Evolutionary conservation across 371 early-diverging fungal genomes (phyloP).

Genomic region (Mucor sp.): DNA sequence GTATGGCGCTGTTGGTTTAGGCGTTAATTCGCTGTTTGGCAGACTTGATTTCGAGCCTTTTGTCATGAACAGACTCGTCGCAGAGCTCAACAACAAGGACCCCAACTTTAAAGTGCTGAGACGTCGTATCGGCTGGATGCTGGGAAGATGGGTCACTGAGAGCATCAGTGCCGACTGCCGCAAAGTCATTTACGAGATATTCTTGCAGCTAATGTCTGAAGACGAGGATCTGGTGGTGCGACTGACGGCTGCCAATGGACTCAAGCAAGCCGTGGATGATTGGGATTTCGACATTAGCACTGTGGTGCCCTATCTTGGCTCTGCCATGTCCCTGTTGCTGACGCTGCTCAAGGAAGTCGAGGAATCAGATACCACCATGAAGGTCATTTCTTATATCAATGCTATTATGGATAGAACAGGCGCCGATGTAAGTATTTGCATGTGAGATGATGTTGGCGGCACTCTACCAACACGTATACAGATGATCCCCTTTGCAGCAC

Average conservation of each 20-base stretch:
- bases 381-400: constrained; percentile 73
- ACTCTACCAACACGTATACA: constrained; percentile 11
- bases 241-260: constrained; percentile 74
- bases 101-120: constrained; percentile 61
- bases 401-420: constrained; percentile 81
- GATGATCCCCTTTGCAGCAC: constrained; percentile 73
- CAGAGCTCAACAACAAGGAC: constrained; percentile 57
- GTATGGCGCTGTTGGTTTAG: constrained; percentile 79
- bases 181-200: constrained; percentile 66
- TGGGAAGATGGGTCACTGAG: constrained; percentile 87
- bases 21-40: constrained; percentile 84
- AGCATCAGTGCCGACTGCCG: constrained; percentile 70
- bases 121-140: constrained; percentile 80
- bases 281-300: constrained; percentile 83
- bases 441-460: too few species aligned
- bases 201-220: constrained; percentile 69
- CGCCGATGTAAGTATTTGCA: constrained; percentile 47
- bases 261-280: constrained; percentile 76
- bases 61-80: constrained; percentile 59
- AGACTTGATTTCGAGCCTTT: constrained; percentile 82
- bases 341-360: constrained; percentile 65
- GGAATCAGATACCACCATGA: constrained; percentile 80
- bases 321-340: constrained; percentile 59
- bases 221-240: constrained; percentile 82
- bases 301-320: constrained; percentile 73